Conservation (phyloP, 2,329 filamentous ascomycete genomes). For the Alternaria sp. region DNA sequence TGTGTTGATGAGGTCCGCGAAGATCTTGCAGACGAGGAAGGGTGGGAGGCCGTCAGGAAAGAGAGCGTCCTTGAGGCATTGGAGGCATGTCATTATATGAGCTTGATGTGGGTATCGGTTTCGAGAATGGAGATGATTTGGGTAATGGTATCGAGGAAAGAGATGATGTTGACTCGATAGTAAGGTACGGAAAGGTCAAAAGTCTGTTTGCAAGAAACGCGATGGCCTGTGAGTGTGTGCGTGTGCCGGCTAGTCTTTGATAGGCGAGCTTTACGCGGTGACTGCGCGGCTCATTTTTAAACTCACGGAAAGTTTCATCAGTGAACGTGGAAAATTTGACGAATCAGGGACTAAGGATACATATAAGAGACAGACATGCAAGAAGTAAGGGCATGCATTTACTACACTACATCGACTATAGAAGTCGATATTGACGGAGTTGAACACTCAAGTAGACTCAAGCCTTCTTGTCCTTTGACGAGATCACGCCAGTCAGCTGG, state of each 20-base stretch:
- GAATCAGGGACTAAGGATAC: neutral
- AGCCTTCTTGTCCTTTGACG: neutral
- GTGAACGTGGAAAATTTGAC: neutral
- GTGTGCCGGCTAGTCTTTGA: neutral
- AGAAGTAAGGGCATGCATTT: neutral
- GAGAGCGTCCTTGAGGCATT: neutral
- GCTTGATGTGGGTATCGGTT: neutral
- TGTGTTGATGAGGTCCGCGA: neutral
- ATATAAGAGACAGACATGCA: neutral
- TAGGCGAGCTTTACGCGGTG: neutral
- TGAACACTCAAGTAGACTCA: neutral
- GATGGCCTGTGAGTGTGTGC: neutral
- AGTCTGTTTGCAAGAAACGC: neutral
- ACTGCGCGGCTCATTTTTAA: neutral
- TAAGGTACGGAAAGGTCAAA: neutral
- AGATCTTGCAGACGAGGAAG: neutral
- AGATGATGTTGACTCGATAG: neutral
- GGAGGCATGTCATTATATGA: neutral
- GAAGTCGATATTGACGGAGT: neutral
- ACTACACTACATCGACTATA: neutral
- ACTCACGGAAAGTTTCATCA: neutral
- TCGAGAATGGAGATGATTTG: neutral
- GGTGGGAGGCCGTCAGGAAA: neutral
- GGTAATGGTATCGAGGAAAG: neutral
- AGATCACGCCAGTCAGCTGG: slow-evolving; percentile 38